phyloP scores from a whole-genome alignment of 2,329 filamentous ascomycete species.

The Neofusicoccum umdonicola region DNA sequence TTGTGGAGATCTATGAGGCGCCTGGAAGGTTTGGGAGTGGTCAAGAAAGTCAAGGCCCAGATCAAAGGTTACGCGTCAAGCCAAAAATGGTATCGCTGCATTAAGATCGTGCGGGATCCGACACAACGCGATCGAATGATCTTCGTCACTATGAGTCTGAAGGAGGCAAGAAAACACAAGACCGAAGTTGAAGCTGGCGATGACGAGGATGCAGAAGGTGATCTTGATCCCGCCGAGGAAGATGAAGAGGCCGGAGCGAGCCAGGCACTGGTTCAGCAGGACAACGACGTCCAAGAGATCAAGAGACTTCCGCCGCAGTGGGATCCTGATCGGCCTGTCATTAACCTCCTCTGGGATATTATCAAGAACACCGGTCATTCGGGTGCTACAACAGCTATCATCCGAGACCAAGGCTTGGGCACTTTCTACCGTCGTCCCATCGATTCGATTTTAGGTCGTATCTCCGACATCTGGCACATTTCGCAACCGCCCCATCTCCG shows the following conservation, averaged over 20 bases:
- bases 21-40: constrained; percentile 39
- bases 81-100: constrained; percentile 33
- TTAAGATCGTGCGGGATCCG: constrained; percentile 42
- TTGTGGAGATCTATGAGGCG: constrained; percentile 40
- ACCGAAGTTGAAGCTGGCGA: constrained; percentile 3
- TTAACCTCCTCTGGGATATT: constrained; percentile 53
- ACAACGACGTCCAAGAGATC: constrained; percentile 28
- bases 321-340: constrained; percentile 52
- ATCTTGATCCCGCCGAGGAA: constrained; percentile 21
- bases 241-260: constrained; percentile 29
- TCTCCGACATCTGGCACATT: constrained; percentile 56
- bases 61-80: constrained; percentile 28
- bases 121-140: constrained; percentile 31
- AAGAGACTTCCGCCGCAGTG: constrained; percentile 49
- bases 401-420: constrained; percentile 43
- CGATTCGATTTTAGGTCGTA: constrained; percentile 51
- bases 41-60: constrained; percentile 39
- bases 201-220: constrained; percentile 17
- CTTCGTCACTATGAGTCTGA: constrained; percentile 30
- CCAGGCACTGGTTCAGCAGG: constrained; percentile 22
- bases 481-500: constrained; percentile 59
- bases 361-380: constrained; percentile 46
- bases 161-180: constrained; percentile 6
- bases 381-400: constrained; percentile 51
- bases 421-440: constrained; percentile 54